These are phyloP conservation scores for Neurospora crassa DNA, from an alignment of 2,329 filamentous ascomycete species.

Conservation along the genomic window DNA sequence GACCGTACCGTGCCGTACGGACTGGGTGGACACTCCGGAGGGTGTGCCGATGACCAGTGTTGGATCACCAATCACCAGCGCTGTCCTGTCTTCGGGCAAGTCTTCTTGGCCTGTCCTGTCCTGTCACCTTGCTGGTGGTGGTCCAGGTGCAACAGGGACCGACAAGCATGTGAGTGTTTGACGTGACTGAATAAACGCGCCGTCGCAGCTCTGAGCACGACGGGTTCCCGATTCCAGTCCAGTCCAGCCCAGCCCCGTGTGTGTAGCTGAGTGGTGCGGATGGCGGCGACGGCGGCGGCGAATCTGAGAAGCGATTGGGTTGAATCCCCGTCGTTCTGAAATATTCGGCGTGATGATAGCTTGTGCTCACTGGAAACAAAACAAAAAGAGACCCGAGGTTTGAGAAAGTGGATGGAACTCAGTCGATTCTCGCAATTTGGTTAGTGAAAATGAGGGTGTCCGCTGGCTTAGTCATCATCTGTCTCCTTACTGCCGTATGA, in stretches of 20 bases:
- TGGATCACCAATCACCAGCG: not conserved
- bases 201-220: not conserved
- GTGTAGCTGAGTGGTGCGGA: not conserved
- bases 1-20: not conserved
- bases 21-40: not conserved
- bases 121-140: not conserved
- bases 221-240: not conserved
- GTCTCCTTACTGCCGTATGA: not conserved
- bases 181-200: not conserved
- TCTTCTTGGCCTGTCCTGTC: not conserved
- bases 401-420: not conserved
- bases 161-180: not conserved
- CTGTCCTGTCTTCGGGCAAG: not conserved
- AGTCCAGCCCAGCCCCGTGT: not conserved
- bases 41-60: not conserved
- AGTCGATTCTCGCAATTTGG: not conserved
- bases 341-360: slow-evolving; percentile 19
- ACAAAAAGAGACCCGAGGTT: not conserved
- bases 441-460: not conserved
- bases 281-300: not conserved
- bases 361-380: slow-evolving; percentile 10
- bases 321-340: slow-evolving; percentile 15
- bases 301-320: not conserved
- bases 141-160: slow-evolving; percentile 1
- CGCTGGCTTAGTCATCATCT: not conserved